Conservation (phyloP, 2,329 filamentous ascomycete genomes). For the Colletotrichum karsti region DNA sequence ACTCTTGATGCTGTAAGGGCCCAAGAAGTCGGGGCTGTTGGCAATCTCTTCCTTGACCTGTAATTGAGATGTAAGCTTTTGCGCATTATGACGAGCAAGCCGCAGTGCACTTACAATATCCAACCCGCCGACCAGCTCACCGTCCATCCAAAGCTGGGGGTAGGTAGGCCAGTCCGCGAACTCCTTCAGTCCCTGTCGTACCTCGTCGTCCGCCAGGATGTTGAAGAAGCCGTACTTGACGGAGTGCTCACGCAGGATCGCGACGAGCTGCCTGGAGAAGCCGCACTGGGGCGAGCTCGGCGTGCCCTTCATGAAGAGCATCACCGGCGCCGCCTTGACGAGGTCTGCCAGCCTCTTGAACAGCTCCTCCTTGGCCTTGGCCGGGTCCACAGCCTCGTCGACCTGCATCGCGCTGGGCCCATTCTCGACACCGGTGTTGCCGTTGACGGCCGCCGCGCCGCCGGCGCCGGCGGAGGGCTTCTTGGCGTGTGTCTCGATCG, state of each 20-base stretch:
- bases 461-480: slow-evolving; percentile 45
- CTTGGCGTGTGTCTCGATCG: slow-evolving; percentile 84
- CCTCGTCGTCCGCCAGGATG: slow-evolving; percentile 96
- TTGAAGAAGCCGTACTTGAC: slow-evolving; percentile 99
- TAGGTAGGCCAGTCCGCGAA: slow-evolving; percentile 99
- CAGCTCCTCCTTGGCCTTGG: slow-evolving; percentile 81
- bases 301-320: slow-evolving; percentile 99
- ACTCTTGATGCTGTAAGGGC: slow-evolving; percentile 70
- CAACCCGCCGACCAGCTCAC: slow-evolving; percentile 90
- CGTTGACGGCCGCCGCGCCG: slow-evolving; percentile 50
- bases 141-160: slow-evolving; percentile 91
- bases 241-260: slow-evolving; percentile 84
- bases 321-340: slow-evolving; percentile 94
- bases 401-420: slow-evolving; percentile 26
- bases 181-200: slow-evolving; percentile 94
- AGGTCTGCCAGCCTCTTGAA: slow-evolving; percentile 82
- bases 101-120: slow-evolving; percentile 80
- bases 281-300: slow-evolving; percentile 88
- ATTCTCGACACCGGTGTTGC: slow-evolving; percentile 32
- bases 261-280: slow-evolving; percentile 91
- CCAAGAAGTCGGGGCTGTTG: slow-evolving; percentile 84
- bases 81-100: background rate
- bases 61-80: background rate
- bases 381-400: slow-evolving; percentile 45
- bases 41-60: slow-evolving; percentile 94